phyloP scores from a whole-genome alignment of 495 filamentous ascomycete genomes.

The Neurospora intermedia region DNA sequence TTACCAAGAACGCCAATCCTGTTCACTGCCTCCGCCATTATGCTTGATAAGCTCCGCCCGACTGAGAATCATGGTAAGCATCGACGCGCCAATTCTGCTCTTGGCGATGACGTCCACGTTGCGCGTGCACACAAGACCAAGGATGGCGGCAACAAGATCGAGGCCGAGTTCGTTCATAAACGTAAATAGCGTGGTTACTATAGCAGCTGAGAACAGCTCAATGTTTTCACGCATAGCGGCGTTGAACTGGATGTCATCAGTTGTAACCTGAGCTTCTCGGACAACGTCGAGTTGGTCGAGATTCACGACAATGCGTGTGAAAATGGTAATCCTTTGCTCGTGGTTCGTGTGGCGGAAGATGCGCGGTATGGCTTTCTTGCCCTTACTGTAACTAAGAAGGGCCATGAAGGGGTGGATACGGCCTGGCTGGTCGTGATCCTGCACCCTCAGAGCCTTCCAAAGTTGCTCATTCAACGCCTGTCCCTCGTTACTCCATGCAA shows the following conservation, averaged over 20 bases:
- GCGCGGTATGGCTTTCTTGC: constrained; percentile 88
- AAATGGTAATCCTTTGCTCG: constrained; percentile 83
- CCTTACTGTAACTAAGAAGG: constrained; percentile 87
- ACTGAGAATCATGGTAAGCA: constrained; percentile 90
- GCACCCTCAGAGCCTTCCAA: constrained; percentile 77
- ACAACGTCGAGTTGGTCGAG: constrained; percentile 88
- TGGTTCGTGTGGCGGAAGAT: constrained; percentile 88
- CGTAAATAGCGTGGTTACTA: constrained; percentile 80
- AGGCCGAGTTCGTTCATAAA: constrained; percentile 87
- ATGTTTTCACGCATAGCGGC: constrained; percentile 74
- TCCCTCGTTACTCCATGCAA: constrained; percentile 61
- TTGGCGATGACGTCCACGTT: constrained; percentile 69
- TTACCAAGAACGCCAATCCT: constrained; percentile 75
- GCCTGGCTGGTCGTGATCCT: constrained; percentile 72
- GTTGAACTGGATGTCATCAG: constrained; percentile 58
- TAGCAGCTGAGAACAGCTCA: constrained; percentile 74
- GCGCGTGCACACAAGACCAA: constrained; percentile 73
- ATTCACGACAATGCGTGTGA: constrained; percentile 93
- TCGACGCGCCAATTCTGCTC: constrained; percentile 74
- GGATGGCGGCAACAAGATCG: constrained; percentile 76
- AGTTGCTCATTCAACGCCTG: constrained; percentile 66
- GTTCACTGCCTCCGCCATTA: constrained; percentile 52
- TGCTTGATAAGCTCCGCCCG: constrained; percentile 90
- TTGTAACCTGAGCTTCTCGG: constrained; percentile 56
- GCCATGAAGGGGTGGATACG: constrained; percentile 90